A percentile compares a stretch with the other conserved stretches of the same genome.
Conservation (phyloP, 306 rosid genomes). For the Cucurbita moschata region DNA sequence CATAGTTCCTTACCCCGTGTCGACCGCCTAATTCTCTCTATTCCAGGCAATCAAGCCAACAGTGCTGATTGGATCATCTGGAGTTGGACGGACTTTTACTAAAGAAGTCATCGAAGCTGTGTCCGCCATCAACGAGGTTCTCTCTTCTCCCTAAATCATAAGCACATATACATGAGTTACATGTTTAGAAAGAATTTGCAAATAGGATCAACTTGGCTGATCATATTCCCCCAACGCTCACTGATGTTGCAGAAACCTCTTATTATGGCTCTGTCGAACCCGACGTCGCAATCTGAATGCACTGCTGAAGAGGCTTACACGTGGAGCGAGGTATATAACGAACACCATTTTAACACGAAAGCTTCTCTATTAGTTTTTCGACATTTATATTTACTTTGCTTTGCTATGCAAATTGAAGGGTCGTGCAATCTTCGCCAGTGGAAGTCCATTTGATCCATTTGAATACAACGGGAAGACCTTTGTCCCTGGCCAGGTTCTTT, state of each 20-base stretch:
- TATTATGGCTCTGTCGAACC: slow-evolving; percentile 85
- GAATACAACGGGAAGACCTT: slow-evolving; percentile 60
- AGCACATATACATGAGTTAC: not conserved
- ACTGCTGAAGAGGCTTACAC: slow-evolving; percentile 87
- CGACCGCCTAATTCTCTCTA: not conserved
- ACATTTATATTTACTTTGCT: not conserved
- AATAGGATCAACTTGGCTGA: not conserved
- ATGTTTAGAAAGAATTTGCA: not conserved
- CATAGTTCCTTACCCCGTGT: not conserved
- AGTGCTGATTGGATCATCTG: slow-evolving; percentile 77
- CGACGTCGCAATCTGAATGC: slow-evolving; percentile 86
- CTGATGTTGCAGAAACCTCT: slow-evolving; percentile 53
- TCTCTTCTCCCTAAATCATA: not conserved
- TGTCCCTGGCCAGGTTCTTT: slow-evolving; percentile 62
- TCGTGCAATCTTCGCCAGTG: slow-evolving; percentile 80
- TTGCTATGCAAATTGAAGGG: slow-evolving; percentile 29
- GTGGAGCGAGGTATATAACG: slow-evolving; percentile 53
- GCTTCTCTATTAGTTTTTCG: not conserved
- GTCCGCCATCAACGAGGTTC: slow-evolving; percentile 50
- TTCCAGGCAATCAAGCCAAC: slow-evolving; percentile 72
- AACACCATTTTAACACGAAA: not conserved
- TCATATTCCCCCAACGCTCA: not conserved
- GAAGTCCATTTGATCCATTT: slow-evolving; percentile 85
- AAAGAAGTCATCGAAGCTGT: slow-evolving; percentile 75
- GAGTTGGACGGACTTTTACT: slow-evolving; percentile 68